Evolutionary conservation across 2,329 filamentous ascomycete species (phyloP).

Genomic region (Emmonsia crescens): DNA sequence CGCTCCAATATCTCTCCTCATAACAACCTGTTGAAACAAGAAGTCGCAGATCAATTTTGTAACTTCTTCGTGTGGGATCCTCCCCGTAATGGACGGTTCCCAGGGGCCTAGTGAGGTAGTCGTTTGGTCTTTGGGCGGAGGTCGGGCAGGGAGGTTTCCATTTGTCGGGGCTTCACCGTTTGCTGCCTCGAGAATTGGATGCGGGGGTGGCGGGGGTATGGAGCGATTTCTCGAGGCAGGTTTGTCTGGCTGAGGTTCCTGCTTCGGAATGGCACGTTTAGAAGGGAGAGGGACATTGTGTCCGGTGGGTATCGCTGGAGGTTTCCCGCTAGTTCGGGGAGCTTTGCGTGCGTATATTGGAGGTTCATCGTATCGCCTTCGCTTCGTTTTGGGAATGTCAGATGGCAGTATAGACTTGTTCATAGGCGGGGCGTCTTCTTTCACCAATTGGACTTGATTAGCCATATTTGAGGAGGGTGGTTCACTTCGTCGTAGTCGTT

Average conservation of each 20-base stretch:
- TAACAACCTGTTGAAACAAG: constrained; percentile 60
- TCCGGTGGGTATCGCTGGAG: constrained; percentile 29
- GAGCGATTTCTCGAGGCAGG: constrained; percentile 3
- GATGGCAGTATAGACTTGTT: constrained; percentile 3
- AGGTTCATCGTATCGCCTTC: constrained; percentile 41
- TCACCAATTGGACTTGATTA: constrained; percentile 2
- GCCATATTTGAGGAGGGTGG: neutral
- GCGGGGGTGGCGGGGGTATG: constrained; percentile 7
- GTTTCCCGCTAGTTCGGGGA: constrained; percentile 30
- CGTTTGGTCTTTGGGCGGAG: constrained; percentile 14
- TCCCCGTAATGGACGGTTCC: constrained; percentile 55
- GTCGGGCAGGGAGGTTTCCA: constrained; percentile 16
- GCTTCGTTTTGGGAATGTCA: constrained; percentile 37
- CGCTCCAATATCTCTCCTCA: constrained; percentile 51
- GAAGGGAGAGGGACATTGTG: constrained; percentile 17
- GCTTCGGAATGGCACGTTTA: constrained; percentile 20
- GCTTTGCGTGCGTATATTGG: constrained; percentile 42
- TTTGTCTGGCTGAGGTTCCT: constrained; percentile 16
- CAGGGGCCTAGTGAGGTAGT: constrained; percentile 29
- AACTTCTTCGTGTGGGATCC: constrained; percentile 62
- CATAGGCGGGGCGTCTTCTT: neutral
- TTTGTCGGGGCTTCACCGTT: constrained; percentile 21
- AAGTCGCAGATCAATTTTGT: constrained; percentile 72
- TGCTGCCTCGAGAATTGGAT: constrained; percentile 11
- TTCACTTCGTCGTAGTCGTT: constrained; percentile 5